Evolutionary conservation across 2,329 filamentous ascomycete genomes (phyloP), one percentile per base, ranked within the genome.

Genomic region (Cytospora leucostoma): DNA sequence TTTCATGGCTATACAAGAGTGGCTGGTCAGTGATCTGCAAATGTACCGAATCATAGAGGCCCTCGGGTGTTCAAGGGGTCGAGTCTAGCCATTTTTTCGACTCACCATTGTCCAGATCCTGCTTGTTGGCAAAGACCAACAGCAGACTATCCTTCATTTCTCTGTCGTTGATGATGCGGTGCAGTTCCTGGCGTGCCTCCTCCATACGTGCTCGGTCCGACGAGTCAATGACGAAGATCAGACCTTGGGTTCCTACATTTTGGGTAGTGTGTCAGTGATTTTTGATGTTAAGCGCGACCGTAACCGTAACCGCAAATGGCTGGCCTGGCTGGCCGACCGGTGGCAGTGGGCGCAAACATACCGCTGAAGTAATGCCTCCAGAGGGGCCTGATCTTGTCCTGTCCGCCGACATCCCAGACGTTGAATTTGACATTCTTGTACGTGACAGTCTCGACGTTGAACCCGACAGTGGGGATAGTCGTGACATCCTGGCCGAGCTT

Each of bases 401-500:
- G 94, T 69, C 94, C 94, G 78, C 94, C 94, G 65, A 98, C 94
- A 82, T 98, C 94, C 94, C 94, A 98, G 68, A 98, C 94, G 73
- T 96, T 98, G 84, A 98, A 98, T 80, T 97, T 96, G 79, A 97
- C 93, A 78, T 98, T 98, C 86, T 97, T 97, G 84, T 97, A 97
- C 70, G 93, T 96, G 73, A 98, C 93, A 5, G 93, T 96, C 84
- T 98, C 94, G 78, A 98, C 95, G 85, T 98, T 98, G 86, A 98
- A 98, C 71, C 94, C 95, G 72, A 99, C 95, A 38, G 95, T 99
- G 54, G 95, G 95, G 75, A 98, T 98, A 59, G 95, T 98, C 67
- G 95, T 98, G 73, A 98, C 93, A 75, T 96, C 93, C 83, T 98
- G 93, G 79, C 94, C 93, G 66, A 98, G 88, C 86, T 98, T 98